phyloP scores from a whole-genome alignment of 192 early-diverging fungal species.

The Phlyctochytrium planicorne region DNA sequence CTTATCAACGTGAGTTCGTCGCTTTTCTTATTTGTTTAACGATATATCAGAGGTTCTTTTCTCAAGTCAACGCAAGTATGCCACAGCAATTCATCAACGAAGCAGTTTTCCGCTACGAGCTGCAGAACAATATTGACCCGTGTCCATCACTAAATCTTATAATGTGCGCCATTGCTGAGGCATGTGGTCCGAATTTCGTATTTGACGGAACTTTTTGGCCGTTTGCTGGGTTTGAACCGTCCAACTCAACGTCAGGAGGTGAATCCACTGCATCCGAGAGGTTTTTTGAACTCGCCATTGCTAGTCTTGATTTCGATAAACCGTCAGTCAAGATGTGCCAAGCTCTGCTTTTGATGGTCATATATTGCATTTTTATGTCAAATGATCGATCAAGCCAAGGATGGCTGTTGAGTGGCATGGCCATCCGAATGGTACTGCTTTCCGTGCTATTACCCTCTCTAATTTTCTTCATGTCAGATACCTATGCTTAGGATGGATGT shows the following conservation, averaged over 20 bases:
- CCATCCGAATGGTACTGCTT: background rate
- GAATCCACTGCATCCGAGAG: no score
- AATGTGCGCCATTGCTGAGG: background rate
- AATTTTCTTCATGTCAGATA: no score
- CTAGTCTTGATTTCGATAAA: background rate
- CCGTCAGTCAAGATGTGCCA: conserved; percentile 3
- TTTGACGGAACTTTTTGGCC: background rate
- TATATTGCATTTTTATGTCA: background rate
- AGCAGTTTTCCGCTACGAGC: background rate
- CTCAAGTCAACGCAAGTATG: background rate
- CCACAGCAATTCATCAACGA: background rate
- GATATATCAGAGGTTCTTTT: no score
- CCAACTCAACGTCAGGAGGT: background rate
- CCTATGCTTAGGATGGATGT: conserved; percentile 3
- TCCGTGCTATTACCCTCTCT: no score
- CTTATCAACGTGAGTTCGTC: background rate
- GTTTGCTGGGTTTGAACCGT: background rate
- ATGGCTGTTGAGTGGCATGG: conserved; percentile 4
- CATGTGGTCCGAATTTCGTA: background rate
- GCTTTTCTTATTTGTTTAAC: background rate
- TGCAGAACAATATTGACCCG: background rate
- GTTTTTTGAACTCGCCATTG: background rate
- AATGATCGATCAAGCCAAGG: background rate
- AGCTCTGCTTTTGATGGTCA: background rate
- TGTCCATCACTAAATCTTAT: background rate